A percentile compares a stretch with the other conserved stretches of the same genome.
Evolutionary conservation across 2,329 filamentous ascomycete genomes (phyloP).

Genomic region (Huntiella decipiens): DNA sequence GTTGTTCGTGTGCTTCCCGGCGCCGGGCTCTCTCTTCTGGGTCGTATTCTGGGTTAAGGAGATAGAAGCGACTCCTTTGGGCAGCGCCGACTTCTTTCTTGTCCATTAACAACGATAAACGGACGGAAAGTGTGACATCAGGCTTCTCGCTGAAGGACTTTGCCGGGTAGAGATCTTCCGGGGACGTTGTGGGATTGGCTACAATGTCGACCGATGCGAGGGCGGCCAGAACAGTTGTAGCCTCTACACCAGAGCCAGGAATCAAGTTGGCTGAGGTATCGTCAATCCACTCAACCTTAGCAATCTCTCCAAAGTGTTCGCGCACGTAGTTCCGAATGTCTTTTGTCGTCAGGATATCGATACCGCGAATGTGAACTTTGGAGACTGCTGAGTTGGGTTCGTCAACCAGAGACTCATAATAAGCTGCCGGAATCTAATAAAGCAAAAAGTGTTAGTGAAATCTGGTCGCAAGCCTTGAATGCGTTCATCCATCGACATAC

Average conservation of each 20-base stretch:
- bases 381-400: constrained; percentile 12
- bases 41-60: constrained; percentile 78
- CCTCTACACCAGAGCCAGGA: constrained; percentile 39
- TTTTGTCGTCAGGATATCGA: constrained; percentile 63
- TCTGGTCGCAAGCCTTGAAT: no score
- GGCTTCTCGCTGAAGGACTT: constrained; percentile 51
- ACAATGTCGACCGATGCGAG: constrained; percentile 31
- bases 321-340: constrained; percentile 60
- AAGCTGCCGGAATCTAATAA: not conserved
- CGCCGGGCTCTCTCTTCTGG: constrained; percentile 51
- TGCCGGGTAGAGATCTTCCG: constrained; percentile 44
- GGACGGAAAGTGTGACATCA: constrained; percentile 49
- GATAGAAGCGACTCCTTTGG: constrained; percentile 73
- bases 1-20: constrained; percentile 36
- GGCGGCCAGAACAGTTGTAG: constrained; percentile 34
- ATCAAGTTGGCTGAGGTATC: constrained; percentile 78
- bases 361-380: constrained; percentile 69
- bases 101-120: constrained; percentile 57
- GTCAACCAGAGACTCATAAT: not conserved
- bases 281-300: constrained; percentile 81
- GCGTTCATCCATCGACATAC: no score
- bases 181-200: constrained; percentile 32
- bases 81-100: constrained; percentile 64
- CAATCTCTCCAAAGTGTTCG: constrained; percentile 42
- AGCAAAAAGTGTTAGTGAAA: no score